These are phyloP conservation scores for Chaetomium tenue DNA, from an alignment of 495 filamentous ascomycete genomes.

Conservation along the genomic window DNA sequence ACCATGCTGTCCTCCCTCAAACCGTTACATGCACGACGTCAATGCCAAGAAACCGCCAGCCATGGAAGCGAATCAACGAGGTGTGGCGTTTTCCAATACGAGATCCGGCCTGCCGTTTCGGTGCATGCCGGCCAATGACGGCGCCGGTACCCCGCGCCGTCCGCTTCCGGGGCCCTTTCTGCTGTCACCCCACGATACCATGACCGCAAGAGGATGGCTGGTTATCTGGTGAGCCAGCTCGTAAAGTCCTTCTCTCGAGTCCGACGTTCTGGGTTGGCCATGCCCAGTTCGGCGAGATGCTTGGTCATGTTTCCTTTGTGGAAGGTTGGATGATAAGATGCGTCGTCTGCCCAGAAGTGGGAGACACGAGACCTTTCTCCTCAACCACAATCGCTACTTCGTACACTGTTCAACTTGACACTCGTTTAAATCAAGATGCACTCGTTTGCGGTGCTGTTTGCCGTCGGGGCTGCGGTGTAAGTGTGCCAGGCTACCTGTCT, in stretches of 20 bases:
- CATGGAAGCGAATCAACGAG: background rate
- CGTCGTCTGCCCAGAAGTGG: background rate
- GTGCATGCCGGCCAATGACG: slow-evolving; percentile 10
- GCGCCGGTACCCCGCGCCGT: slow-evolving; percentile 11
- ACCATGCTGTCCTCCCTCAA: background rate
- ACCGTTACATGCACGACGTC: slow-evolving; percentile 15
- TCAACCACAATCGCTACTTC: slow-evolving; percentile 5
- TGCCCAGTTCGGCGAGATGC: background rate
- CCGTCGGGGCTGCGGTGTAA: slow-evolving; percentile 15
- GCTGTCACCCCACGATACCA: slow-evolving; percentile 5
- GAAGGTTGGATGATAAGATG: background rate
- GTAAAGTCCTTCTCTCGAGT: background rate
- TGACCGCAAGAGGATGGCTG: background rate
- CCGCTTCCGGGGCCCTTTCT: slow-evolving; percentile 8
- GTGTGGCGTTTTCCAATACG: slow-evolving; percentile 17
- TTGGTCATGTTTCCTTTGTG: background rate
- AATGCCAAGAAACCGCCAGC: slow-evolving; percentile 7
- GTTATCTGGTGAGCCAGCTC: background rate
- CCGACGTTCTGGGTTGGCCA: background rate
- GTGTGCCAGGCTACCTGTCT: background rate
- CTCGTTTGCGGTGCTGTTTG: slow-evolving; percentile 12
- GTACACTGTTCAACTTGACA: background rate
- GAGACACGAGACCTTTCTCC: background rate
- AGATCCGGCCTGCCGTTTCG: slow-evolving; percentile 15
- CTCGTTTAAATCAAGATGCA: slow-evolving; percentile 17